Evolutionary conservation across 441 rosid species (phyloP).

Genomic region (Corymbia citriodora): DNA sequence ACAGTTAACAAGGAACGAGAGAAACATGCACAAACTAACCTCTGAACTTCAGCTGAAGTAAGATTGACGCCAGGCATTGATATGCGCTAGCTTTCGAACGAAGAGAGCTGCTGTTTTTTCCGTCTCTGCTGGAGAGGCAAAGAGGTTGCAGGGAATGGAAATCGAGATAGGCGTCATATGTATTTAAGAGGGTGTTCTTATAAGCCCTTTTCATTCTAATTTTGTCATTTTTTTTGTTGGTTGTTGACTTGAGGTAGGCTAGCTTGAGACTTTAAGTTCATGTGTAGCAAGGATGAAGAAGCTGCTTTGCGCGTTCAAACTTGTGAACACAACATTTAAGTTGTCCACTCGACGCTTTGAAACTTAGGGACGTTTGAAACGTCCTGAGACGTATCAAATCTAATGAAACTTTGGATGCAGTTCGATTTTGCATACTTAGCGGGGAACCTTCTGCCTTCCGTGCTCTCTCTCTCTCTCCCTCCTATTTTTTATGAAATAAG

Average conservation of each 20-base stretch:
- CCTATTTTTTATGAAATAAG: neutral
- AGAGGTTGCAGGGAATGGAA: neutral
- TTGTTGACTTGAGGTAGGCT: neutral
- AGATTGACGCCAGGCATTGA: neutral
- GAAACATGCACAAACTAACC: neutral
- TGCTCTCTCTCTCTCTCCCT: neutral
- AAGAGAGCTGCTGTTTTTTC: neutral
- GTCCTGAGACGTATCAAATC: neutral
- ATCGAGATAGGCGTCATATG: neutral
- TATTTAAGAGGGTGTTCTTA: neutral
- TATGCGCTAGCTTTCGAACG: fast-evolving
- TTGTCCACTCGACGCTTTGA: neutral
- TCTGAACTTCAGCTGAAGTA: neutral
- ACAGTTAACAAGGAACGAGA: too few relatives aligned
- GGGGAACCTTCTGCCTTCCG: neutral
- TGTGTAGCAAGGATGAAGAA: neutral
- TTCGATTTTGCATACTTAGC: neutral
- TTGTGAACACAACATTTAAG: neutral
- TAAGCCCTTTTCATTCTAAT: neutral
- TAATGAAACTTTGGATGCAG: neutral
- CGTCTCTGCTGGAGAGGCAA: neutral
- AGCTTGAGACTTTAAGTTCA: too few relatives aligned
- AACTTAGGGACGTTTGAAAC: neutral
- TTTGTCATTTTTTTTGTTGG: too few relatives aligned
- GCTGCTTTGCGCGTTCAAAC: neutral